A percentile compares a stretch with the other conserved stretches of the same genome.
These are phyloP conservation scores for Oryza brachyantha DNA, from an alignment of 176 grass and related monocot species.

Conservation along the genomic window DNA sequence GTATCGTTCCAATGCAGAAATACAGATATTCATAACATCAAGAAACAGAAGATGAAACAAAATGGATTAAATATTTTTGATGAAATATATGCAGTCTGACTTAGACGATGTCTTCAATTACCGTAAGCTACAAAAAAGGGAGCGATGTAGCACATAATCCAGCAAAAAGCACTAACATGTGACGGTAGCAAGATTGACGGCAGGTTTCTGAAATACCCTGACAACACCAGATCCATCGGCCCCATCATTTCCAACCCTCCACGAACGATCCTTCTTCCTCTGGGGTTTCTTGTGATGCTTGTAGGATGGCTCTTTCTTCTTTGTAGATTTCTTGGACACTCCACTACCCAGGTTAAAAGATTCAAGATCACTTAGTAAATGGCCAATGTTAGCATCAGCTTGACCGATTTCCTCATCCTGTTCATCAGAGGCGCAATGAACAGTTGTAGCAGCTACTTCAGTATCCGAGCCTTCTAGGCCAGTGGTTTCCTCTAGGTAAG, in stretches of 20 bases:
- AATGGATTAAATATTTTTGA: not conserved
- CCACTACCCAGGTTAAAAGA: constrained; percentile 39
- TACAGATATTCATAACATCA: not conserved
- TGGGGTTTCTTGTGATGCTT: constrained; percentile 74
- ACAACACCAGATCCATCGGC: constrained; percentile 54
- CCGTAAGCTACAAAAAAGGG: not conserved
- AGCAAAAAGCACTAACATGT: not conserved
- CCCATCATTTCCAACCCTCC: constrained; percentile 62
- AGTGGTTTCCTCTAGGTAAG: constrained; percentile 3
- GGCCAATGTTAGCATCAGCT: constrained; percentile 9
- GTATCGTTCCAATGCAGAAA: not conserved
- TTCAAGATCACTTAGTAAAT: constrained; percentile 21
- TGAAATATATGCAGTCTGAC: not conserved
- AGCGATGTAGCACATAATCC: not conserved
- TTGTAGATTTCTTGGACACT: constrained; percentile 32
- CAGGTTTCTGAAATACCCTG: constrained; percentile 60
- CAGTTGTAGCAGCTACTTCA: constrained; percentile 3
- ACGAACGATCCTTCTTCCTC: constrained; percentile 65
- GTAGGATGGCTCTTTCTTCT: constrained; percentile 40
- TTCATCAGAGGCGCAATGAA: constrained; percentile 19
- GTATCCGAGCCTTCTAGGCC: constrained; percentile 3
- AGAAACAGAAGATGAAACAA: not conserved
- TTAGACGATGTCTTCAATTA: not conserved
- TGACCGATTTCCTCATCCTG: not conserved
- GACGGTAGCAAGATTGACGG: constrained; percentile 30